Percentiles rank a stretch among this genome's conserved stretches.
Evolutionary conservation across 305 asterid genomes (phyloP).

Genomic region (Fraxinus sp.): DNA sequence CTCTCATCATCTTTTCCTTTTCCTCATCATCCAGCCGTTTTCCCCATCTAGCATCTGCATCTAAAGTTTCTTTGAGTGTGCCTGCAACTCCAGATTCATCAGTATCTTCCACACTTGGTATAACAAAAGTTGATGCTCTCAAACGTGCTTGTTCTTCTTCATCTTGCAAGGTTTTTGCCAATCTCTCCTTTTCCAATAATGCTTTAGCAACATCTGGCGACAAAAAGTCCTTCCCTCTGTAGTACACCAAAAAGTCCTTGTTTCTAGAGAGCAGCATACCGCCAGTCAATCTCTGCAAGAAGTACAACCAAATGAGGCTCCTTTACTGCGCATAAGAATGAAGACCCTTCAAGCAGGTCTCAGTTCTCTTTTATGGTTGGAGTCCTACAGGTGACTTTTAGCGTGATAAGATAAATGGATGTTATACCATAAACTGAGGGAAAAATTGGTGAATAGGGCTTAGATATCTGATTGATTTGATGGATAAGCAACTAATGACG

Average conservation of each 20-base stretch:
- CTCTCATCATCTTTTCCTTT: conserved; percentile 69
- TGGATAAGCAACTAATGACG: background rate
- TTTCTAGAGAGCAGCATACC: conserved; percentile 80
- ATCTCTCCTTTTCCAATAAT: conserved; percentile 79
- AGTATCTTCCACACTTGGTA: conserved; percentile 31
- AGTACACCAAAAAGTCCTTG: conserved; percentile 90
- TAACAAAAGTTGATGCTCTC: conserved; percentile 51
- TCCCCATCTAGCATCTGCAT: conserved; percentile 84
- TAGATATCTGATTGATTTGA: background rate
- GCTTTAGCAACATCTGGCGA: conserved; percentile 85
- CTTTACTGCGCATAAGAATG: background rate
- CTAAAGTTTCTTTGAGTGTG: conserved; percentile 84
- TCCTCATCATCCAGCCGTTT: conserved; percentile 54
- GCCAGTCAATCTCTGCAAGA: conserved; percentile 85
- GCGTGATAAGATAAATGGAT: background rate
- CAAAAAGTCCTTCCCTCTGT: conserved; percentile 86
- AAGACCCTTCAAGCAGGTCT: background rate
- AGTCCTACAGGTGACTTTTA: background rate
- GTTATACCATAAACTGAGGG: background rate
- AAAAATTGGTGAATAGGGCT: background rate
- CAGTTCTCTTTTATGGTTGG: background rate
- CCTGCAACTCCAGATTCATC: conserved; percentile 62
- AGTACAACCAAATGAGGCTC: conserved; percentile 2
- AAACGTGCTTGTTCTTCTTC: conserved; percentile 89
- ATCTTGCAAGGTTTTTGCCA: conserved; percentile 77